A percentile compares a stretch with the other conserved stretches of the same genome.
Evolutionary conservation across 2,329 filamentous ascomycete genomes (phyloP).

Genomic region (Paraconiothyrium sp.): DNA sequence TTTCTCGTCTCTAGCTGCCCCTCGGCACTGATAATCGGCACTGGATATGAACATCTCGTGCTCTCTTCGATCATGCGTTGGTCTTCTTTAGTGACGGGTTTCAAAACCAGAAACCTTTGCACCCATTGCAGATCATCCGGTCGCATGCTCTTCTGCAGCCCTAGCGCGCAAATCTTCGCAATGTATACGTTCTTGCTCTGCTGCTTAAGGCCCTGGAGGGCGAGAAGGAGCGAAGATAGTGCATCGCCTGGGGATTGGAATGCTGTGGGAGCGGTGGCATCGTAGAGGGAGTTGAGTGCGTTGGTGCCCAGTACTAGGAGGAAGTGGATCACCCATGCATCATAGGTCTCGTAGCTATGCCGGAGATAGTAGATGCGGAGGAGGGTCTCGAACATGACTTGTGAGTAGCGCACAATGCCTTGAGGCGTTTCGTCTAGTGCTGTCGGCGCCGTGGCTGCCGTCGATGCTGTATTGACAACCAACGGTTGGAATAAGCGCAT

Average conservation of each 20-base stretch:
- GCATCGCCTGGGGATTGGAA: neutral
- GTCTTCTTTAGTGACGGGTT: neutral
- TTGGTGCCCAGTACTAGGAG: neutral
- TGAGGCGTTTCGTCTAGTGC: neutral
- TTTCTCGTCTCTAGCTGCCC: neutral
- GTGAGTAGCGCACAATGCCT: neutral
- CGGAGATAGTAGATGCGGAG: neutral
- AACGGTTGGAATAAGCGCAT: neutral
- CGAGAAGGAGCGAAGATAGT: neutral
- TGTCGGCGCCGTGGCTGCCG: neutral
- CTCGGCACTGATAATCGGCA: neutral
- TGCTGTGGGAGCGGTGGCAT: neutral
- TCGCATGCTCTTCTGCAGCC: neutral
- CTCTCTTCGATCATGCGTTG: neutral
- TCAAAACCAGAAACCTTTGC: neutral
- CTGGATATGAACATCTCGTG: neutral
- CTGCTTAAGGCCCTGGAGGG: neutral
- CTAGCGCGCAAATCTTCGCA: neutral
- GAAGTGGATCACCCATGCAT: slow-evolving; percentile 1
- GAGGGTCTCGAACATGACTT: slow-evolving; percentile 3
- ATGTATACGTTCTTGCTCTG: neutral
- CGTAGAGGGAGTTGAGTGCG: neutral
- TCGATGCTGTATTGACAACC: neutral
- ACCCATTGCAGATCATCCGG: neutral
- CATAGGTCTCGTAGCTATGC: neutral